These are phyloP conservation scores for Cytospora piceae DNA, from an alignment of 2,329 filamentous ascomycete genomes.

Conservation along the genomic window DNA sequence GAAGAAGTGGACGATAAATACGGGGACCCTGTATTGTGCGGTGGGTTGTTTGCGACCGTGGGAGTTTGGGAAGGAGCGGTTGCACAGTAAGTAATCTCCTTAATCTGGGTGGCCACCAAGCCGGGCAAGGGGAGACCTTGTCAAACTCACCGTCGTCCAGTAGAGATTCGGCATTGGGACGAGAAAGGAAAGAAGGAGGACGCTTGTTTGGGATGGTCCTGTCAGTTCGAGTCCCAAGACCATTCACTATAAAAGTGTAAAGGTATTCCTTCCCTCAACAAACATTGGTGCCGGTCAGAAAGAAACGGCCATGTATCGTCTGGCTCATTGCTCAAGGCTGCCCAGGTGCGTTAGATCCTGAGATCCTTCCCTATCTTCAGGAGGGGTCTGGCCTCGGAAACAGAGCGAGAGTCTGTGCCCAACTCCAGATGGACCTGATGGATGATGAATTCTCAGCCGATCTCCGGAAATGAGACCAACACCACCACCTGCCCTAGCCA, in stretches of 20 bases:
- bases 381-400: conserved; percentile 15
- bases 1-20: neutral
- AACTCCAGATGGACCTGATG: neutral
- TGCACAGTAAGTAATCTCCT: conserved; percentile 12
- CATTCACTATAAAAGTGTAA: too few species aligned
- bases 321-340: conserved; percentile 2
- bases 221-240: too few species aligned
- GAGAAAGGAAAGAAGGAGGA: conserved; percentile 17
- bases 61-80: conserved; percentile 11
- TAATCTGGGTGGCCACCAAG: conserved; percentile 22
- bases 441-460: conserved; percentile 1
- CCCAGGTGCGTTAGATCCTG: neutral
- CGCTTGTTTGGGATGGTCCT: neutral
- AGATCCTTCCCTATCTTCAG: neutral
- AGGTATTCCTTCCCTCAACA: too few species aligned
- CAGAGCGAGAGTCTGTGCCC: conserved; percentile 21
- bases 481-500: neutral
- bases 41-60: conserved; percentile 9
- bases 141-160: conserved; percentile 5
- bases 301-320: neutral
- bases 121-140: conserved; percentile 20
- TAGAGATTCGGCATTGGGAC: conserved; percentile 13
- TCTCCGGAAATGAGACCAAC: conserved; percentile 15
- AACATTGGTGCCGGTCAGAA: neutral
- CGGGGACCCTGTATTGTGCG: neutral